Conservation (phyloP, 1,139 yeast species). For the Kodamaea fungicola region DNA sequence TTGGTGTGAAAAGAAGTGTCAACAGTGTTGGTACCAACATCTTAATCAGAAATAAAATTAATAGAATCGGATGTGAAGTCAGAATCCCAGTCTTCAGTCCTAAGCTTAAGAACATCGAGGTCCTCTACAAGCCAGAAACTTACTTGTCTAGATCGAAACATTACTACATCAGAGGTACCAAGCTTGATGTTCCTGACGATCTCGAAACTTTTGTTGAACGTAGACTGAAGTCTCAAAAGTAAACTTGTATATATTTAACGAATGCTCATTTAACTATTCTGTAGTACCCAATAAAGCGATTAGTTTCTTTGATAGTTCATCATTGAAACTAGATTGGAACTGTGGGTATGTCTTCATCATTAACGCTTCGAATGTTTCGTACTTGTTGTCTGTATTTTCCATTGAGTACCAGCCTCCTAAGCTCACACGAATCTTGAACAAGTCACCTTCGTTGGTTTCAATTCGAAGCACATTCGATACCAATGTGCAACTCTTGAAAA, state of each 20-base stretch:
- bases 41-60: conserved; percentile 72
- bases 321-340: conserved; percentile 9
- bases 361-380: conserved; percentile 22
- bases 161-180: conserved; percentile 80
- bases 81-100: conserved; percentile 81
- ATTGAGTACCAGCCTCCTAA: conserved; percentile 32
- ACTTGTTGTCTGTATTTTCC: conserved; percentile 1
- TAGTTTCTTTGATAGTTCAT: conserved; percentile 6
- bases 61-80: conserved; percentile 77
- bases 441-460: conserved; percentile 19
- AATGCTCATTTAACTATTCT: conserved; percentile 1
- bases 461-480: conserved; percentile 12
- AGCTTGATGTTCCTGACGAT: conserved; percentile 73
- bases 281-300: not conserved
- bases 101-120: conserved; percentile 66
- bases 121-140: conserved; percentile 66
- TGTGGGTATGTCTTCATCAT: conserved; percentile 13
- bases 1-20: conserved; percentile 63
- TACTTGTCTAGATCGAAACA: conserved; percentile 77
- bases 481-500: conserved; percentile 24
- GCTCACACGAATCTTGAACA: conserved; percentile 26
- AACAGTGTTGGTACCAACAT: conserved; percentile 68
- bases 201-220: conserved; percentile 47
- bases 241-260: conserved; percentile 5
- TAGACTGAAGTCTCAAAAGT: conserved; percentile 13